Conservation (phyloP, 192 early-diverging fungal species). For the Backusella tarrabulga region DNA sequence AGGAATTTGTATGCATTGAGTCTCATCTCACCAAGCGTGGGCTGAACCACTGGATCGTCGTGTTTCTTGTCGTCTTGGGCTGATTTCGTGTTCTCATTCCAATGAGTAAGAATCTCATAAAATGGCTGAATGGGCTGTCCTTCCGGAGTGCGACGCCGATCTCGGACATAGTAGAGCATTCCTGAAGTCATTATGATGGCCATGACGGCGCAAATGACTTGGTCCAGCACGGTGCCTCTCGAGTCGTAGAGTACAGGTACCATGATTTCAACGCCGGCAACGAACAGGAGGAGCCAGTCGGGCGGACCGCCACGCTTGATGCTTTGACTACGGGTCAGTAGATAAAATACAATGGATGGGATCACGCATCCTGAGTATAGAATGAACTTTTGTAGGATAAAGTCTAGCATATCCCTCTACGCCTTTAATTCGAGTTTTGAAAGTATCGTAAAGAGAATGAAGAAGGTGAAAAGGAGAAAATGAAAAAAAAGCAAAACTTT, state of each 20-base stretch:
- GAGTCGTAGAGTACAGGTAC: not conserved
- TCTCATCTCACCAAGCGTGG: not conserved
- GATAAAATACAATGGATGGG: constrained; percentile 5
- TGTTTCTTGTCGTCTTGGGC: not conserved
- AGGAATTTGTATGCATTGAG: not conserved
- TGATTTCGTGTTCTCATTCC: not conserved
- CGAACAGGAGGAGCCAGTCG: not conserved
- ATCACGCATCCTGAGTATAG: not conserved
- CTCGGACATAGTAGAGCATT: not conserved
- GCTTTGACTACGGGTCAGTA: not conserved
- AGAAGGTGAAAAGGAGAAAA: not conserved
- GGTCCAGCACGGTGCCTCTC: not conserved
- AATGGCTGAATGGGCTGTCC: not conserved
- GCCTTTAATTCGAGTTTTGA: not conserved
- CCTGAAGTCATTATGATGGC: constrained; percentile 11
- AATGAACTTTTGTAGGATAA: not conserved
- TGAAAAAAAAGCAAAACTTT: not conserved
- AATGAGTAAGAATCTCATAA: constrained; percentile 10
- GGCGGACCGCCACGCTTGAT: not conserved
- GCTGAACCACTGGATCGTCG: not conserved
- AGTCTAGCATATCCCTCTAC: not conserved
- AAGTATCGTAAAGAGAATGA: not conserved
- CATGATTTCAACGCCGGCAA: not conserved
- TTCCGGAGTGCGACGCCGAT: constrained; percentile 4
- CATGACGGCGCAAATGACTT: constrained; percentile 5